A percentile compares a stretch with the other conserved stretches of the same genome.
These are phyloP conservation scores for Brasenia schreberi DNA, from an alignment of 164 flowering plant genomes.

Conservation along the genomic window DNA sequence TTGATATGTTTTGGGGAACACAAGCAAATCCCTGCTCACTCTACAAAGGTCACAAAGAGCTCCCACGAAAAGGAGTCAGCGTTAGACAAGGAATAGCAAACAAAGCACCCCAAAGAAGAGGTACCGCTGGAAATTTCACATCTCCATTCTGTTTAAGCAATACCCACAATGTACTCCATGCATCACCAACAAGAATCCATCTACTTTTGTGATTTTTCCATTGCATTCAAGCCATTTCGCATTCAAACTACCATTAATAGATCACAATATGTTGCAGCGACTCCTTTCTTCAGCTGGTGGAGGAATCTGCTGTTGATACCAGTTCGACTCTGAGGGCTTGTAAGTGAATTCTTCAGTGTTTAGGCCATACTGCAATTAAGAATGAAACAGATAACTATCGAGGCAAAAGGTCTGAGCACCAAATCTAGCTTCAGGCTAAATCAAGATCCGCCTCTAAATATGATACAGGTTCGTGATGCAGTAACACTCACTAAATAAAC, in stretches of 20 bases:
- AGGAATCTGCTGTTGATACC: constrained; percentile 36
- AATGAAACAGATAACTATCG: background rate
- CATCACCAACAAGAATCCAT: too few species aligned
- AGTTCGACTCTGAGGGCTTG: constrained; percentile 54
- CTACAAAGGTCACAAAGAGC: too few species aligned
- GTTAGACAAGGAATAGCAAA: too few species aligned
- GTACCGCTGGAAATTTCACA: too few species aligned
- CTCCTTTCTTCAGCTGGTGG: constrained; percentile 52
- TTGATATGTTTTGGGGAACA: too few species aligned
- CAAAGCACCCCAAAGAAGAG: too few species aligned
- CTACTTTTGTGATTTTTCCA: too few species aligned
- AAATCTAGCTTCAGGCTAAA: background rate
- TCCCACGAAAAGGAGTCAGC: too few species aligned
- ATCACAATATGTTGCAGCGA: constrained; percentile 66
- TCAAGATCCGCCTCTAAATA: background rate
- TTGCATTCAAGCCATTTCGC: background rate
- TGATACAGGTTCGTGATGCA: background rate
- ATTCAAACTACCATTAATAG: background rate
- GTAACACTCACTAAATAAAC: background rate
- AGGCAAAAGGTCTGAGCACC: background rate
- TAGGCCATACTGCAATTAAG: constrained; percentile 53
- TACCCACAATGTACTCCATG: too few species aligned
- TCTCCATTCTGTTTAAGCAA: too few species aligned
- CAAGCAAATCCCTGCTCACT: too few species aligned
- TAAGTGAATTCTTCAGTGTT: constrained; percentile 79